These are phyloP conservation scores for Phytophthora pistaciae DNA, from an alignment of 352 stramenopile genomes.

Conservation along the genomic window DNA sequence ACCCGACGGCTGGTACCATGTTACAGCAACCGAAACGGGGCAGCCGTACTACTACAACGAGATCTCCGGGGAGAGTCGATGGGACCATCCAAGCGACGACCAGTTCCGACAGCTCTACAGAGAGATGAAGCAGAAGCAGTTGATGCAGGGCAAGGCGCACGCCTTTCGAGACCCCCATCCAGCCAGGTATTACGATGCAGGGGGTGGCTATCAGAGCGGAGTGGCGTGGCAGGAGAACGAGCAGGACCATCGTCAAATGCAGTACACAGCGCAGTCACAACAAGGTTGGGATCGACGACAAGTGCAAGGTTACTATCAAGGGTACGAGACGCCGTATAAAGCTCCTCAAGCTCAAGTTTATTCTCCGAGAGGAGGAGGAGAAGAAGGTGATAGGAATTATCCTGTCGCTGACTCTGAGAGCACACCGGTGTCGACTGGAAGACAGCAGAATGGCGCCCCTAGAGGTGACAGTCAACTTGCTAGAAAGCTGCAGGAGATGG, in stretches of 20 bases:
- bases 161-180: slow-evolving; percentile 26
- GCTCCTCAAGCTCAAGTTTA: slow-evolving; percentile 29
- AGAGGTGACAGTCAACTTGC: slow-evolving; percentile 19
- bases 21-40: slow-evolving; percentile 64
- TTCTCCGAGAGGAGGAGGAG: slow-evolving; percentile 14
- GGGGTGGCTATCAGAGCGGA: slow-evolving; percentile 24
- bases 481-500: slow-evolving; percentile 40
- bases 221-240: slow-evolving; percentile 39
- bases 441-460: slow-evolving; percentile 22
- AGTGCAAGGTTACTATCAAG: slow-evolving; percentile 33
- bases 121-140: slow-evolving; percentile 49
- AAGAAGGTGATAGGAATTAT: slow-evolving; percentile 19
- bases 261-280: slow-evolving; percentile 27
- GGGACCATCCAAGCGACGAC: slow-evolving; percentile 84
- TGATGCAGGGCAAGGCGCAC: slow-evolving; percentile 37
- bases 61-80: slow-evolving; percentile 79
- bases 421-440: slow-evolving; percentile 10
- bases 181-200: slow-evolving; percentile 43
- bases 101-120: slow-evolving; percentile 67
- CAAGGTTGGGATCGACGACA: slow-evolving; percentile 31
- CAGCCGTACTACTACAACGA: slow-evolving; percentile 87
- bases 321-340: slow-evolving; percentile 32
- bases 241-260: slow-evolving; percentile 29
- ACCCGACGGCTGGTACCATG: slow-evolving; percentile 76
- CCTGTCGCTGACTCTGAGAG: slow-evolving; percentile 21